Percentiles rank a stretch among this genome's conserved stretches.
These are phyloP conservation scores for Lophiostoma macrostomum DNA, from an alignment of 495 filamentous ascomycete species.

Conservation along the genomic window DNA sequence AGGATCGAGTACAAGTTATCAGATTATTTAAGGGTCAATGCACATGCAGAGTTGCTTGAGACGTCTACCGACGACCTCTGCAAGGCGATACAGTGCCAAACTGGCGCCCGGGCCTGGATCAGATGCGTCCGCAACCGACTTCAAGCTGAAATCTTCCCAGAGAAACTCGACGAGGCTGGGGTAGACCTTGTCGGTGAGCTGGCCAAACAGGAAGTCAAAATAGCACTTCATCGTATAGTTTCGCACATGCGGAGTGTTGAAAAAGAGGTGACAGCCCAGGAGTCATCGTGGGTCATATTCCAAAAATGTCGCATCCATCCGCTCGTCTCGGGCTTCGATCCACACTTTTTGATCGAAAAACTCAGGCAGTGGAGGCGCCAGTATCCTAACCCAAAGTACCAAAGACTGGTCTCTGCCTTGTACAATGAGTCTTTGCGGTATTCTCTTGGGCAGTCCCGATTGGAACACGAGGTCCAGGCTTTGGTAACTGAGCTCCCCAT, in stretches of 20 bases:
- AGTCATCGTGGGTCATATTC: background rate
- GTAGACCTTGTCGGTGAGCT: background rate
- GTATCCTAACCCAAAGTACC: background rate
- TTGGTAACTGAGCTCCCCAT: background rate
- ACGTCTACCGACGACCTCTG: background rate
- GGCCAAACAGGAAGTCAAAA: background rate
- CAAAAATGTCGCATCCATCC: conserved; percentile 1
- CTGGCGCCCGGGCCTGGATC: background rate
- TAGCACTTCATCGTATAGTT: background rate
- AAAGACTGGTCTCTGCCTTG: background rate
- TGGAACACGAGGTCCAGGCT: background rate
- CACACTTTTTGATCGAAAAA: conserved; percentile 4
- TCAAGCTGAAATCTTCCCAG: background rate
- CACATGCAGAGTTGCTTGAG: background rate
- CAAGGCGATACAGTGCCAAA: background rate
- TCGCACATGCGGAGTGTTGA: background rate
- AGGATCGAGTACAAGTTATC: conserved; percentile 4
- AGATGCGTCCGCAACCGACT: background rate
- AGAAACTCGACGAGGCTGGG: background rate
- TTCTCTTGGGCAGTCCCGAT: background rate
- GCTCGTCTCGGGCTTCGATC: conserved; percentile 4
- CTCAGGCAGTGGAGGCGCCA: background rate
- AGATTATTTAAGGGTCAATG: background rate
- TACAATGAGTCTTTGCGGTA: too few species aligned
- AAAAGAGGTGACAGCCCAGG: background rate